Evolutionary conservation across 169 alveolate species (phyloP), one percentile per base, ranked within the genome.

Genomic region (Besnoitia besnoiti): DNA sequence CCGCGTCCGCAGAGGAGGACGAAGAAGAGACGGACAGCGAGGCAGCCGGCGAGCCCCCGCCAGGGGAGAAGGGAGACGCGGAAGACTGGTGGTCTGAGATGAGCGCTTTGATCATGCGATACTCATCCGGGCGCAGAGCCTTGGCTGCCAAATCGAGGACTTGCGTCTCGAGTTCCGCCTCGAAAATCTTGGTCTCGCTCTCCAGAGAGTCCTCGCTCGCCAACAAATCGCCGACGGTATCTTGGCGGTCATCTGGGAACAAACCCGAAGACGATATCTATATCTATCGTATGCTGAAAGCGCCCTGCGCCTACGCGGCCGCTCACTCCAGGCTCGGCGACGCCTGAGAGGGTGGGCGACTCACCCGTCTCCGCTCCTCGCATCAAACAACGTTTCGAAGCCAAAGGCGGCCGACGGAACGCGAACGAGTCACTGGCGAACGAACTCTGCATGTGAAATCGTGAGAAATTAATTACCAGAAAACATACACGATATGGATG

Each of bases 221-320:
- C 50, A 89, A 59, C 0, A 89, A 40, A 55, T 89, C 93, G 19
- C 93, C 93, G 16, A 75, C 87, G 35, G 77, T 46, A 80, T 75
- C 89, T n/a, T 35, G 50, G 47, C 89, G 42, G 40, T 89, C 93
- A 0, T 73, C 89, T 77, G 80, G 27, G 50, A 77, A 10, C 90
- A 82, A 8, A 73, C 67, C 12, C 30, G 67, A 55, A n/a, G n/a
- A n/a, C n/a, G n/a, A n/a, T n/a, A n/a, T n/a, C n/a, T n/a, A n/a
- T n/a, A n/a, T n/a, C n/a, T n/a, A n/a, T n/a, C n/a, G n/a, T n/a
- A n/a, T n/a, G n/a, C n/a, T n/a, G n/a, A n/a, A n/a, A n/a, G n/a
- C n/a, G n/a, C n/a, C n/a, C n/a, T n/a, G n/a, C n/a, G n/a, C n/a
- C n/a, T n/a, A n/a, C n/a, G n/a, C n/a, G n/a, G n/a, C n/a, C n/a